These are phyloP conservation scores for Plantago elongata DNA, from an alignment of 257 asterid species.

Conservation along the genomic window DNA sequence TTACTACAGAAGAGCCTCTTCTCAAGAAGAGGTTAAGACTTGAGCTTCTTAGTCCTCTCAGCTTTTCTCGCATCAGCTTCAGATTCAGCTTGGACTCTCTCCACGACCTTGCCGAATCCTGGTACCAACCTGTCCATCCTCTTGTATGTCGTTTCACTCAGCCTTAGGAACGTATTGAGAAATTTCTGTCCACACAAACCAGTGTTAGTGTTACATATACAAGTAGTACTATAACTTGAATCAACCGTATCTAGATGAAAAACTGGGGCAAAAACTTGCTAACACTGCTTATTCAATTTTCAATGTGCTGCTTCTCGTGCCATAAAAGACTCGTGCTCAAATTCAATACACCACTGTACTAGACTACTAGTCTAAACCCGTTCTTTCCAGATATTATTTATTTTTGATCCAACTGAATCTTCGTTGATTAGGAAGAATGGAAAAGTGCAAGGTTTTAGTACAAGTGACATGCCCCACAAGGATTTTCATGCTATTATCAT, in stretches of 20 bases:
- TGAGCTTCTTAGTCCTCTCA: neutral
- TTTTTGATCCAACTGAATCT: too few relatives aligned
- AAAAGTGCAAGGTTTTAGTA: too few relatives aligned
- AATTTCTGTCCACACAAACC: conserved; percentile 36
- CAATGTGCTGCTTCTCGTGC: too few relatives aligned
- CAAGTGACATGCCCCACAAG: neutral
- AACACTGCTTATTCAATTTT: too few relatives aligned
- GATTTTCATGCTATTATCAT: neutral
- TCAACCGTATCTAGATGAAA: too few relatives aligned
- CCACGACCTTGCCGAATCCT: conserved; percentile 55
- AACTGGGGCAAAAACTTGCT: too few relatives aligned
- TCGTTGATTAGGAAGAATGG: too few relatives aligned
- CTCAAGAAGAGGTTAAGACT: neutral
- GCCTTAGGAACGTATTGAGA: conserved; percentile 34
- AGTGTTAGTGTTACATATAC: neutral
- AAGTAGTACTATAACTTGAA: too few relatives aligned
- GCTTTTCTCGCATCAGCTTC: conserved; percentile 25
- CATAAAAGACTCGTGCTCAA: too few relatives aligned
- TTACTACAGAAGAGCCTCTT: neutral
- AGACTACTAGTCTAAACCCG: too few relatives aligned
- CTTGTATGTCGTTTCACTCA: conserved; percentile 36
- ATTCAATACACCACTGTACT: too few relatives aligned
- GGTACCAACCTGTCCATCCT: conserved; percentile 47
- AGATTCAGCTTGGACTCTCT: conserved; percentile 33
- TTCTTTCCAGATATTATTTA: neutral